Evolutionary conservation across 441 rosid genomes (phyloP).

Genomic region (Populus hybrid): DNA sequence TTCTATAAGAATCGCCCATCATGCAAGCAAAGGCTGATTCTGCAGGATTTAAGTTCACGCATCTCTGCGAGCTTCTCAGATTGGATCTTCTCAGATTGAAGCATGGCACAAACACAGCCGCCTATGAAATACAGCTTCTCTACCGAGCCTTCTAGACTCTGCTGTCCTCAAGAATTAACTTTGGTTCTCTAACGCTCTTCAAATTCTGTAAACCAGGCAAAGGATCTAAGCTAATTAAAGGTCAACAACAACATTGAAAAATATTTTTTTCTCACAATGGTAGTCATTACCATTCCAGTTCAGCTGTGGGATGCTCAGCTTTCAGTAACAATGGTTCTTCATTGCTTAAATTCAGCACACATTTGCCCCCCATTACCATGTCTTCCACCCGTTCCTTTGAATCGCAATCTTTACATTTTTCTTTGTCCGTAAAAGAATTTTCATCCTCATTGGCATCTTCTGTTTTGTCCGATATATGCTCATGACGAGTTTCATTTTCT

Average conservation of each 20-base stretch:
- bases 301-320: conserved; percentile 15
- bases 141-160: conserved; percentile 12
- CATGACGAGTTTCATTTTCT: conserved; percentile 21
- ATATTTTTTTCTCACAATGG: background rate
- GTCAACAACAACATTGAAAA: conserved; percentile 13
- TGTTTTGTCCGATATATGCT: conserved; percentile 13
- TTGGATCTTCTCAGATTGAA: conserved; percentile 5
- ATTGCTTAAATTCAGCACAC: conserved; percentile 8
- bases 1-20: conserved; percentile 35
- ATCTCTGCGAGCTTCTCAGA: conserved; percentile 17
- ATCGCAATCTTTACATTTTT: conserved; percentile 26
- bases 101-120: background rate
- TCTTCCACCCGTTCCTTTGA: conserved; percentile 27
- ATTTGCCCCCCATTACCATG: conserved; percentile 16
- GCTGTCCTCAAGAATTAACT: conserved; percentile 17
- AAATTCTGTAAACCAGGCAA: conserved; percentile 31
- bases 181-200: conserved; percentile 22
- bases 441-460: conserved; percentile 17
- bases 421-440: conserved; percentile 20
- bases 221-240: conserved; percentile 5
- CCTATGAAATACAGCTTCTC: background rate
- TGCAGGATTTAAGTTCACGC: conserved; percentile 17
- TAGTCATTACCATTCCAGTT: conserved; percentile 26
- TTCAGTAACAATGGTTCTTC: conserved; percentile 22
- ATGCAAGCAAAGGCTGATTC: conserved; percentile 24